Evolutionary conservation across 2,329 filamentous ascomycete genomes (phyloP).

Genomic region (Fusarium nygamai): DNA sequence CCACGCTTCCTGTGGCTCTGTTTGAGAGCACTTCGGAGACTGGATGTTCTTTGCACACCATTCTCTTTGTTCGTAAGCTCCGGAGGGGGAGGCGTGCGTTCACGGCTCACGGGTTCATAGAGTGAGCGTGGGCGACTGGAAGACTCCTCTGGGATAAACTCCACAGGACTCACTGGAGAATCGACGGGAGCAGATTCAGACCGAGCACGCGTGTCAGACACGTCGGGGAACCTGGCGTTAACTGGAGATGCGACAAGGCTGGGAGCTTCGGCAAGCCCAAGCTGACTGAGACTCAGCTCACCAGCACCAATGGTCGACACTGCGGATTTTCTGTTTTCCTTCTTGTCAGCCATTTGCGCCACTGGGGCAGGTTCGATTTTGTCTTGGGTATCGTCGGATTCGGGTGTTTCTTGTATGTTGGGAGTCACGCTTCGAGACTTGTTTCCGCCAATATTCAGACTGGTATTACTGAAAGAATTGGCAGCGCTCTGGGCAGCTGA

Average conservation of each 20-base stretch:
- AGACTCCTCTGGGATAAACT: constrained; percentile 48
- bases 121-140: constrained; percentile 59
- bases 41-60: constrained; percentile 71
- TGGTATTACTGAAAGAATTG: constrained; percentile 73
- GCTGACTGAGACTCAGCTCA: constrained; percentile 86
- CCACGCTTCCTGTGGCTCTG: constrained; percentile 77
- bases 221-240: constrained; percentile 63
- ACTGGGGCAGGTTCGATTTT: constrained; percentile 55
- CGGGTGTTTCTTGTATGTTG: constrained; percentile 39
- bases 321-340: constrained; percentile 74
- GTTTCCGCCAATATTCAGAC: constrained; percentile 61
- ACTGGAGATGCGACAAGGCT: constrained; percentile 65
- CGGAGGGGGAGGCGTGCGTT: constrained; percentile 70
- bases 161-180: constrained; percentile 40
- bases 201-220: constrained; percentile 57
- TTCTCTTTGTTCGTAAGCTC: constrained; percentile 69
- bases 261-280: constrained; percentile 77
- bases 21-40: constrained; percentile 70
- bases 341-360: constrained; percentile 47
- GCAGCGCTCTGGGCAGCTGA: constrained; percentile 94
- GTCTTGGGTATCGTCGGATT: constrained; percentile 45
- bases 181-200: constrained; percentile 70
- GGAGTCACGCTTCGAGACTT: constrained; percentile 46
- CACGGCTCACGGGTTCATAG: constrained; percentile 61
- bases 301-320: constrained; percentile 90